A percentile compares a stretch with the other conserved stretches of the same genome.
Conservation (phyloP, 2,329 filamentous ascomycete species). For the Sarocladiaceae sp. region DNA sequence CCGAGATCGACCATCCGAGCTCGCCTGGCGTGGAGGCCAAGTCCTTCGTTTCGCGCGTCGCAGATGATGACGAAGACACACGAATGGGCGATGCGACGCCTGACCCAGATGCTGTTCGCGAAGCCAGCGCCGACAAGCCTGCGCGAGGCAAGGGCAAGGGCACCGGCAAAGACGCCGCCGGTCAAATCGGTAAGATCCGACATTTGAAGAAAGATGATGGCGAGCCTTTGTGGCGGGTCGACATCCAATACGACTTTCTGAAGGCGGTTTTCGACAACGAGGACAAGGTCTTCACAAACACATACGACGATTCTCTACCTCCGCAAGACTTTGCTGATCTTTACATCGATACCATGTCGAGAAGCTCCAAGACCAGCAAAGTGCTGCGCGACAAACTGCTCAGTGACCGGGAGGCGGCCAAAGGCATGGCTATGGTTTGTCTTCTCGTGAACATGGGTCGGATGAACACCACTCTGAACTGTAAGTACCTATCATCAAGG, state of each 20-base stretch:
- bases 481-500: slow-evolving; percentile 48
- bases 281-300: slow-evolving; percentile 76
- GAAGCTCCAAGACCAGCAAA: slow-evolving; percentile 98
- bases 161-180: slow-evolving; percentile 26
- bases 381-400: slow-evolving; percentile 94
- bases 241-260: slow-evolving; percentile 86
- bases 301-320: slow-evolving; percentile 61
- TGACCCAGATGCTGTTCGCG: slow-evolving; percentile 21
- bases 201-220: slow-evolving; percentile 87
- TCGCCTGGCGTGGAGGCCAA: slow-evolving; percentile 9
- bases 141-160: slow-evolving; percentile 28
- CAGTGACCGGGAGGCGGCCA: slow-evolving; percentile 83
- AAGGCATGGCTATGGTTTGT: slow-evolving; percentile 99
- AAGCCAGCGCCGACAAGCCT: slow-evolving; percentile 28
- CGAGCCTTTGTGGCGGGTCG: slow-evolving; percentile 77
- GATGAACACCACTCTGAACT: slow-evolving; percentile 99
- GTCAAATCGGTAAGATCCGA: slow-evolving; percentile 61
- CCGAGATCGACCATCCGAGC: slow-evolving; percentile 8
- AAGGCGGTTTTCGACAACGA: slow-evolving; percentile 73
- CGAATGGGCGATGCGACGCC: slow-evolving; percentile 36
- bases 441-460: slow-evolving; percentile 92
- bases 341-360: slow-evolving; percentile 97
- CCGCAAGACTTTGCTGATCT: slow-evolving; percentile 86
- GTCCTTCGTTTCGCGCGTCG: slow-evolving; percentile 39
- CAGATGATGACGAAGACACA: slow-evolving; percentile 42